Evolutionary conservation across 805 yeast species (phyloP).

Genomic region (Candida vaughaniae): DNA sequence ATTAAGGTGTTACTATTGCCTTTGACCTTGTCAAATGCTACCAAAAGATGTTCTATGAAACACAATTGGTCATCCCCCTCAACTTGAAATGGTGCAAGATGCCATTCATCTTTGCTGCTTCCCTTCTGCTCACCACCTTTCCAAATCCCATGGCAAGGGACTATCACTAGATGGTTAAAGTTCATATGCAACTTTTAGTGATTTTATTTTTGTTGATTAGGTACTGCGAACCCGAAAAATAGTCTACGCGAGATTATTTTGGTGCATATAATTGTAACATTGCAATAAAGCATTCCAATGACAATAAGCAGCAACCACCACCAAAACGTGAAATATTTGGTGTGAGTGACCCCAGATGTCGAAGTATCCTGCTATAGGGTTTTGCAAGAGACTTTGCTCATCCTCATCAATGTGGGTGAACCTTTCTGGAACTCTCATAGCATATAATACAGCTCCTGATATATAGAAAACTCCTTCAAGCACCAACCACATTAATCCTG

Average conservation of each 20-base stretch:
- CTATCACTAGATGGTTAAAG: conserved; percentile 24
- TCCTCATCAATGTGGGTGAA: conserved; percentile 28
- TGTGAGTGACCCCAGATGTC: conserved; percentile 81
- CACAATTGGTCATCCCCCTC: conserved; percentile 69
- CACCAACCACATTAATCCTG: conserved; percentile 61
- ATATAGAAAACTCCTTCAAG: conserved; percentile 76
- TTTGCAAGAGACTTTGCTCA: conserved; percentile 12
- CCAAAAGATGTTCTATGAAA: conserved; percentile 59
- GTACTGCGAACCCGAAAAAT: too few species aligned
- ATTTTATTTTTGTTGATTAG: not conserved
- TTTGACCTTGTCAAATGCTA: conserved; percentile 38
- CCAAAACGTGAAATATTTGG: conserved; percentile 78
- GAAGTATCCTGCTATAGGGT: conserved; percentile 32
- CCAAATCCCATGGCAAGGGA: conserved; percentile 65
- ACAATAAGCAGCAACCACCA: conserved; percentile 71
- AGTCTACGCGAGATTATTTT: not conserved
- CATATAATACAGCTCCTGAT: conserved; percentile 77
- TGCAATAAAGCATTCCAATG: conserved; percentile 65
- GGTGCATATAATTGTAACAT: conserved; percentile 53
- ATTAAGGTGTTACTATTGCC: conserved; percentile 30
- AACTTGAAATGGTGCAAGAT: conserved; percentile 61
- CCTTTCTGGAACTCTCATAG: conserved; percentile 75
- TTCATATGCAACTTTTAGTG: conserved; percentile 1
- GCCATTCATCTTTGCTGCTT: conserved; percentile 55
- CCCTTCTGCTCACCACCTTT: conserved; percentile 45